These are phyloP conservation scores for Lepraria neglecta DNA, from an alignment of 495 filamentous ascomycete genomes.

Conservation along the genomic window DNA sequence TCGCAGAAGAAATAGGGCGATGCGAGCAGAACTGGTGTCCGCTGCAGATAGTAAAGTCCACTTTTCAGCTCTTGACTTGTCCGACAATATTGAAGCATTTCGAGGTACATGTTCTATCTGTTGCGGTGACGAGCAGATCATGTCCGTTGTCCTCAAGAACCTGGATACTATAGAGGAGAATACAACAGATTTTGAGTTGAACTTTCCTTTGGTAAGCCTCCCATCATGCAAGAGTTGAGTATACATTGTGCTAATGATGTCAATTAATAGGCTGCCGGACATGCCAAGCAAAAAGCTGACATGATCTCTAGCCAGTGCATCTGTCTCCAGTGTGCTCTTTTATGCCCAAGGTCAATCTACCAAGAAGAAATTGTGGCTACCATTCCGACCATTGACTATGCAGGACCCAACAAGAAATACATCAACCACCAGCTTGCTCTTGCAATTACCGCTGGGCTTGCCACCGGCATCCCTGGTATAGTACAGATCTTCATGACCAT, in stretches of 20 bases:
- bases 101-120: constrained; percentile 34
- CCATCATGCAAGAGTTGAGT: neutral
- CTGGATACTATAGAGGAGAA: constrained; percentile 26
- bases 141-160: constrained; percentile 35
- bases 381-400: constrained; percentile 22
- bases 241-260: neutral
- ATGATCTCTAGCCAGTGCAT: constrained; percentile 32
- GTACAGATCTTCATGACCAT: constrained; percentile 34
- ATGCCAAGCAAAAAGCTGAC: constrained; percentile 26
- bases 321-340: constrained; percentile 31
- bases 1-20: constrained; percentile 30
- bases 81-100: constrained; percentile 22
- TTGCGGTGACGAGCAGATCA: constrained; percentile 33
- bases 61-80: constrained; percentile 20
- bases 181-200: constrained; percentile 29
- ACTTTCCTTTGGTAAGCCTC: constrained; percentile 25
- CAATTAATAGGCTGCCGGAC: constrained; percentile 22
- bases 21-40: constrained; percentile 28
- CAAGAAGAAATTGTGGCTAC: constrained; percentile 24
- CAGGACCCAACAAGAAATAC: constrained; percentile 29
- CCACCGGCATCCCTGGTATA: constrained; percentile 27
- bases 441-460: constrained; percentile 24
- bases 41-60: constrained; percentile 22
- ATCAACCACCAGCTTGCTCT: constrained; percentile 30
- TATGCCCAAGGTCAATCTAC: constrained; percentile 27